These are phyloP conservation scores for Suzukiozyma palmioleophila DNA, from an alignment of 1,139 yeast species.

Conservation along the genomic window DNA sequence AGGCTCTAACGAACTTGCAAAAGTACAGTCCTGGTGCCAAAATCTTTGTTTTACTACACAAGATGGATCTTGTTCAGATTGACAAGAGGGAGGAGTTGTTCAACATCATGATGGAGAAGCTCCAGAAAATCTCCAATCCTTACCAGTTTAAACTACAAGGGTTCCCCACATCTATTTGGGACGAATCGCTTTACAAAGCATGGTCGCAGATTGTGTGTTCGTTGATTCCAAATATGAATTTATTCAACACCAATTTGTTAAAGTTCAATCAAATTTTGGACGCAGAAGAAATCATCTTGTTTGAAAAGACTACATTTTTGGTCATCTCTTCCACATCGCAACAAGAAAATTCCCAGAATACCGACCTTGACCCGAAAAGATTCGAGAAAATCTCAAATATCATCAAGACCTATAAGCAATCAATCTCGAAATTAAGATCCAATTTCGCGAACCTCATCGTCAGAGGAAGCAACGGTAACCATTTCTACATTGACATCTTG, in stretches of 20 bases:
- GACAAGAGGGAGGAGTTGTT: conserved; percentile 84
- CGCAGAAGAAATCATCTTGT: conserved; percentile 86
- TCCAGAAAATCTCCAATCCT: conserved; percentile 73
- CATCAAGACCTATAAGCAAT: conserved; percentile 91
- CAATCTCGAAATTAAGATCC: conserved; percentile 82
- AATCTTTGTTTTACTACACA: conserved; percentile 86
- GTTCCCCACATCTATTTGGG: conserved; percentile 97
- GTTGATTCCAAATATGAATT: conserved; percentile 83
- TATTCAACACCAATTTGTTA: conserved; percentile 71
- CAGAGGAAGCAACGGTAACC: conserved; percentile 67
- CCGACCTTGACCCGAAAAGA: conserved; percentile 71
- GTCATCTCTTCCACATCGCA: conserved; percentile 72
- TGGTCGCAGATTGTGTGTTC: conserved; percentile 97
- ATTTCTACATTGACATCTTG: conserved; percentile 61
- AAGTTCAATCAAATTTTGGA: conserved; percentile 72
- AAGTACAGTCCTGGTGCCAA: conserved; percentile 89
- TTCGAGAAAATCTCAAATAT: conserved; percentile 93
- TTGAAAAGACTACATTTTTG: conserved; percentile 89
- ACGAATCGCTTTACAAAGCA: conserved; percentile 90
- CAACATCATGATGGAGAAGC: conserved; percentile 75
- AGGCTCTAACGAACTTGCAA: conserved; percentile 76
- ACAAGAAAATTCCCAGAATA: conserved; percentile 7
- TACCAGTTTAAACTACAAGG: conserved; percentile 80
- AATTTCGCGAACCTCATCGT: conserved; percentile 76
- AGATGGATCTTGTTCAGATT: conserved; percentile 91